Percentiles rank a stretch among this genome's conserved stretches.
Evolutionary conservation across 768 basidiomycete species (phyloP).

Genomic region (Epithele typhae): DNA sequence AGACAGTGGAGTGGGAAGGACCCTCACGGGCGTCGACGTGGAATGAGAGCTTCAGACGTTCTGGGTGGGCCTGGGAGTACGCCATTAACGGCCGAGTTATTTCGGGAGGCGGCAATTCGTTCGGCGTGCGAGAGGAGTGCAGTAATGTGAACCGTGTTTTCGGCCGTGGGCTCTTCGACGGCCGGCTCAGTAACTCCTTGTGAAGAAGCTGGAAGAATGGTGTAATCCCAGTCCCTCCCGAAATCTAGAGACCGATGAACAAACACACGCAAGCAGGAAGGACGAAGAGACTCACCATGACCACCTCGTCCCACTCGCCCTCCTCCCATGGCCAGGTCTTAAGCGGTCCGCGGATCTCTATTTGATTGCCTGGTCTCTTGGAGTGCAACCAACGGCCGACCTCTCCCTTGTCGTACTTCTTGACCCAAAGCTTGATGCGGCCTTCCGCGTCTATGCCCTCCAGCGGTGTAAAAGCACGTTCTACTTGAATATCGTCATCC

Average conservation of each 20-base stretch:
- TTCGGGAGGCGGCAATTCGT: conserved; percentile 64
- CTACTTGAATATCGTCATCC: conserved; percentile 86
- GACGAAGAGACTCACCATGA: conserved; percentile 51
- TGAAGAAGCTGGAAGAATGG: conserved; percentile 80
- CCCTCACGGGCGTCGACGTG: conserved; percentile 52
- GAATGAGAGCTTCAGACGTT: conserved; percentile 50
- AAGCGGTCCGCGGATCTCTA: conserved; percentile 77
- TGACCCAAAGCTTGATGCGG: conserved; percentile 74
- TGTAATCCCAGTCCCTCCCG: conserved; percentile 84
- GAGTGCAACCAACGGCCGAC: conserved; percentile 81
- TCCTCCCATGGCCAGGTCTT: conserved; percentile 58
- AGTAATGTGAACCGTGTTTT: conserved; percentile 65
- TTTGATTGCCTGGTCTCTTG: conserved; percentile 55
- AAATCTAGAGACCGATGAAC: conserved; percentile 50
- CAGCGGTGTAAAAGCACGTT: conserved; percentile 80
- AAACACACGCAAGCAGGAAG: background rate
- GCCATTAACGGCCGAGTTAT: conserved; percentile 50
- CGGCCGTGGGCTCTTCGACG: conserved; percentile 14
- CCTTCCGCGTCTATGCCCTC: conserved; percentile 65
- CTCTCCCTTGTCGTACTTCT: conserved; percentile 73
- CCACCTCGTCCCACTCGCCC: conserved; percentile 70
- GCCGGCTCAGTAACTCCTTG: conserved; percentile 38
- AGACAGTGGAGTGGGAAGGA: conserved; percentile 13
- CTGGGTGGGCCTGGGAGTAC: conserved; percentile 48
- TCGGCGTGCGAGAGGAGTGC: conserved; percentile 59